Evolutionary conservation across 371 early-diverging fungal species (phyloP).

Genomic region (Mortierella sp.): DNA sequence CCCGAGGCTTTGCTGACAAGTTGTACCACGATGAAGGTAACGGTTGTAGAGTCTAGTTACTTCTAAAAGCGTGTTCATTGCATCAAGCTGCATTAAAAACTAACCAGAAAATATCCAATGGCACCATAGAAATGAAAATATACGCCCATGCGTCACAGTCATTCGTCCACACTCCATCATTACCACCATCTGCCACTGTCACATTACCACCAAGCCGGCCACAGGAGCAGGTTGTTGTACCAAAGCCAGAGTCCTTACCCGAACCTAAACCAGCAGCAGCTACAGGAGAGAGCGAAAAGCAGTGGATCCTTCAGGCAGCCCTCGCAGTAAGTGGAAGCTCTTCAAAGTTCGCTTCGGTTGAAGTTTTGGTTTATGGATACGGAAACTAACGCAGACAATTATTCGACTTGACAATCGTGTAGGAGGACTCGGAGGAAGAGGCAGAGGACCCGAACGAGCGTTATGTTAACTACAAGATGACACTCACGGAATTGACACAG

Average conservation of each 20-base stretch:
- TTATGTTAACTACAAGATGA: constrained; percentile 43
- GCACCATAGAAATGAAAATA: constrained; percentile 37
- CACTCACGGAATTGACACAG: constrained; percentile 24
- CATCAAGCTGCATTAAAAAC: neutral
- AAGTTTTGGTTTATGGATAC: neutral
- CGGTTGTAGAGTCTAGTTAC: neutral
- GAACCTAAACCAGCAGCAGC: constrained; percentile 21
- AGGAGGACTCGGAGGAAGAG: constrained; percentile 46
- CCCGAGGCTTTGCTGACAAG: constrained; percentile 70
- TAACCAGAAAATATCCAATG: neutral
- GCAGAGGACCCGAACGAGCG: constrained; percentile 54
- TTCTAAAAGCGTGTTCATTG: no score
- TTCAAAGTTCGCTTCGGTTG: no score
- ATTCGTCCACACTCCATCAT: constrained; percentile 26
- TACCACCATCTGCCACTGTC: constrained; percentile 30
- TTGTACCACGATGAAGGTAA: constrained; percentile 67
- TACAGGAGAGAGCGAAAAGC: constrained; percentile 55
- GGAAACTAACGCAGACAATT: constrained; percentile 18
- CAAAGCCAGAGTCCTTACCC: neutral
- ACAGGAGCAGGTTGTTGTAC: neutral
- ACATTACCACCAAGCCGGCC: constrained; percentile 5
- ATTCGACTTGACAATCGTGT: constrained; percentile 49
- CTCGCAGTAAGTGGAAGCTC: constrained; percentile 31
- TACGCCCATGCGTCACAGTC: constrained; percentile 30
- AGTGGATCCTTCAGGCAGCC: constrained; percentile 47